Evolutionary conservation across 306 rosid genomes (phyloP).

Genomic region (Mimosa bimucronata): DNA sequence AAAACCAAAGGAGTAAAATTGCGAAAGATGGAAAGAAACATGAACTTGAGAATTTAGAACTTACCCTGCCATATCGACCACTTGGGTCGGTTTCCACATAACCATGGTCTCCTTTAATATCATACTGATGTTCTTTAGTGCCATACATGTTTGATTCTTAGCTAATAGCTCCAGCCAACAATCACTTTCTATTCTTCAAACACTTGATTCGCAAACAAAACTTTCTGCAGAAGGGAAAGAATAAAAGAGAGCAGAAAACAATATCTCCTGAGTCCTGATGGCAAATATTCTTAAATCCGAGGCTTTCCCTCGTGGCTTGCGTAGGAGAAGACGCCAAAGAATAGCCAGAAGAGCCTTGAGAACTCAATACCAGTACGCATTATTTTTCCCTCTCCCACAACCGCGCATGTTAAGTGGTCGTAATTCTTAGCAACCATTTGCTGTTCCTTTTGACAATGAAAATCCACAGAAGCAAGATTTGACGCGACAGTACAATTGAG

Average conservation of each 20-base stretch:
- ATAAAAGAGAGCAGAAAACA: not conserved
- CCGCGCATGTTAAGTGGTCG: conserved; percentile 47
- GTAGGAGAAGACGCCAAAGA: conserved; percentile 62
- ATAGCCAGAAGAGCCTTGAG: conserved; percentile 67
- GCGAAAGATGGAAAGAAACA: not conserved
- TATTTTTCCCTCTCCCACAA: conserved; percentile 58
- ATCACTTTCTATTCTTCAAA: conserved; percentile 30
- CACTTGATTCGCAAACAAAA: conserved; percentile 8
- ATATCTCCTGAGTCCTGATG: no score
- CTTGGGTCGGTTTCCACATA: conserved; percentile 80
- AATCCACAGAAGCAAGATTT: conserved; percentile 27
- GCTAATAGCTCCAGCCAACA: conserved; percentile 22
- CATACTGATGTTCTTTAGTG: conserved; percentile 41
- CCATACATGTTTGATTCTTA: conserved; percentile 45
- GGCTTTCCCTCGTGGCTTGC: conserved; percentile 73
- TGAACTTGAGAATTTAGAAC: conserved; percentile 8
- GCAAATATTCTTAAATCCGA: conserved; percentile 50
- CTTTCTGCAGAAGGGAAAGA: conserved; percentile 15
- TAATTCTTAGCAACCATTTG: conserved; percentile 58
- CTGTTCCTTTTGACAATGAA: conserved; percentile 16
- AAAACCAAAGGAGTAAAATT: not conserved
- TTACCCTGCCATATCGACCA: conserved; percentile 82
- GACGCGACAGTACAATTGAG: conserved; percentile 33
- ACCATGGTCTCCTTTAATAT: conserved; percentile 38
- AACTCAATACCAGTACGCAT: conserved; percentile 59